These are phyloP conservation scores for Ustilago curta DNA, from an alignment of 1,284 basidiomycete genomes.

Conservation along the genomic window DNA sequence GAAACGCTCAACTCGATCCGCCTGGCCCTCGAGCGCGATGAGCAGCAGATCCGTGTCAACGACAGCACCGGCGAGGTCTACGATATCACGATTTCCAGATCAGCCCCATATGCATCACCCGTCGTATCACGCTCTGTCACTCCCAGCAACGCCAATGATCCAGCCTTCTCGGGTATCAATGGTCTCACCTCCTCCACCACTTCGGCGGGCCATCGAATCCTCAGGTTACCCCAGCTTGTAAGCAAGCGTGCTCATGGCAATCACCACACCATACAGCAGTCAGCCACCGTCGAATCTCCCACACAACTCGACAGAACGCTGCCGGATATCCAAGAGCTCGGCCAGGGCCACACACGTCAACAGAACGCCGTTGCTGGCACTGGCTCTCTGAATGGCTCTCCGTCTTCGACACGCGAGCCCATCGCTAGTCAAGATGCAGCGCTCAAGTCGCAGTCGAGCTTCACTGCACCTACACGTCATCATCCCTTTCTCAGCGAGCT, in stretches of 20 bases:
- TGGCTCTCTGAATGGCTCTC: background rate
- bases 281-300: slow-evolving; percentile 17
- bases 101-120: slow-evolving; percentile 63
- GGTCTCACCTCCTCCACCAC: slow-evolving; percentile 21
- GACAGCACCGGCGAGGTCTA: slow-evolving; percentile 62
- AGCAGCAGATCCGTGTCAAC: slow-evolving; percentile 63
- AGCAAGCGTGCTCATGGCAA: slow-evolving; percentile 48
- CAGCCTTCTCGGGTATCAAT: slow-evolving; percentile 20
- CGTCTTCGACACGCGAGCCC: slow-evolving; percentile 4
- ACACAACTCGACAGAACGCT: slow-evolving; percentile 7
- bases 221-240: slow-evolving; percentile 59
- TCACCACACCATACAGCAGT: slow-evolving; percentile 19
- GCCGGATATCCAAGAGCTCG: slow-evolving; percentile 16
- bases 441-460: slow-evolving; percentile 44
- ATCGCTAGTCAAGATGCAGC: slow-evolving; percentile 33
- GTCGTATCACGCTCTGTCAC: slow-evolving; percentile 48
- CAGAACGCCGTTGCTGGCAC: slow-evolving; percentile 10
- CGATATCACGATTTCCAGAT: slow-evolving; percentile 63
- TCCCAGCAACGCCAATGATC: slow-evolving; percentile 42
- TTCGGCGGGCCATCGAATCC: slow-evolving; percentile 46
- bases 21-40: slow-evolving; percentile 57
- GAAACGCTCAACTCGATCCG: slow-evolving; percentile 59
- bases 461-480: slow-evolving; percentile 50
- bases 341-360: slow-evolving; percentile 15
- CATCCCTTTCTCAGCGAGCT: slow-evolving; percentile 61